These are phyloP conservation scores for Linnemannia schmuckeri DNA, from an alignment of 192 early-diverging fungal species.

Conservation along the genomic window DNA sequence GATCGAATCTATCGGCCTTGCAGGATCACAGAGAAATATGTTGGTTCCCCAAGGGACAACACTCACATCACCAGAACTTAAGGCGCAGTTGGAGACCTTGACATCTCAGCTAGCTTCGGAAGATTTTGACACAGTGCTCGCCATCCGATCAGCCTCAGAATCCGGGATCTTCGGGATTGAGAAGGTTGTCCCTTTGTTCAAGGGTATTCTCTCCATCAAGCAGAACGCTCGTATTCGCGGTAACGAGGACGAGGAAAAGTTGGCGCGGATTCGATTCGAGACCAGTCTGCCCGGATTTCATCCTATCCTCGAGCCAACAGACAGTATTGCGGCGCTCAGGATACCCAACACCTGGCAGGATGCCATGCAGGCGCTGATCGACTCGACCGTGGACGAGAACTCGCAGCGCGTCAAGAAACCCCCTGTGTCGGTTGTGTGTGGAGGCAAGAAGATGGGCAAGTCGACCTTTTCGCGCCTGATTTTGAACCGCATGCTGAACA, in stretches of 20 bases:
- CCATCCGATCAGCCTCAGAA: constrained; percentile 52
- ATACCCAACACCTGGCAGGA: constrained; percentile 30
- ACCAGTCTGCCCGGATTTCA: constrained; percentile 60
- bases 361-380: constrained; percentile 28
- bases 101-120: not conserved
- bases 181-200: constrained; percentile 59
- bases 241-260: constrained; percentile 15
- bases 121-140: constrained; percentile 53
- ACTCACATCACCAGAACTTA: constrained; percentile 15
- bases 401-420: constrained; percentile 25
- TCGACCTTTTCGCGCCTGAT: constrained; percentile 87
- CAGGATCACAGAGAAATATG: constrained; percentile 1
- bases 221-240: constrained; percentile 21
- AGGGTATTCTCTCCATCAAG: constrained; percentile 61
- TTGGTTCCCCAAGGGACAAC: constrained; percentile 17
- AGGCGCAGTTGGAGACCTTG: constrained; percentile 14
- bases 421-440: constrained; percentile 77
- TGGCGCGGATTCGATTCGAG: constrained; percentile 26
- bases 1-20: constrained; percentile 48
- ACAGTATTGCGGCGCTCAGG: constrained; percentile 26
- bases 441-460: constrained; percentile 89
- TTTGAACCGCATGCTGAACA: constrained; percentile 80
- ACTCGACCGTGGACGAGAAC: constrained; percentile 29
- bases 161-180: constrained; percentile 65
- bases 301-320: constrained; percentile 55